These are phyloP conservation scores for Wickerhamiella spandovensis DNA, from an alignment of 805 yeast genomes.

Conservation along the genomic window DNA sequence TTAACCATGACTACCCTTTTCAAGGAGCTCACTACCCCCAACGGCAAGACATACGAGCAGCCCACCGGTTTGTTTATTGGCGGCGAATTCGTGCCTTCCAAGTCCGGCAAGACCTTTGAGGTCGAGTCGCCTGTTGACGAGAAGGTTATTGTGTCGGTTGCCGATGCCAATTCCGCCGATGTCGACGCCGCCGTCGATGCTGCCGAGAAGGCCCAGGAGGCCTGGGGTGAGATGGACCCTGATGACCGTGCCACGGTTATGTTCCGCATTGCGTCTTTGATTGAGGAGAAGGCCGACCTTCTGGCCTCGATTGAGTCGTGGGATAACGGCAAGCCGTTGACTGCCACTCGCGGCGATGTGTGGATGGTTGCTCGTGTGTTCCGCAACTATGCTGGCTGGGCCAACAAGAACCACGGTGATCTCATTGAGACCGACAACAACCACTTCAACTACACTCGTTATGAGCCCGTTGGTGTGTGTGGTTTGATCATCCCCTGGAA, in stretches of 20 bases:
- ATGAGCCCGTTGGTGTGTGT: slow-evolving; percentile 89
- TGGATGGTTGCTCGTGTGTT: slow-evolving; percentile 52
- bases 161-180: slow-evolving; percentile 68
- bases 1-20: background rate
- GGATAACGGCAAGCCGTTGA: slow-evolving; percentile 76
- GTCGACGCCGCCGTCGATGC: slow-evolving; percentile 77
- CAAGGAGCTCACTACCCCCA: slow-evolving; percentile 15
- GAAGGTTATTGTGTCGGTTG: slow-evolving; percentile 50
- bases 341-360: slow-evolving; percentile 63
- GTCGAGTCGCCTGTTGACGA: slow-evolving; percentile 64
- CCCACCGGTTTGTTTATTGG: slow-evolving; percentile 75
- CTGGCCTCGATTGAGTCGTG: slow-evolving; percentile 72
- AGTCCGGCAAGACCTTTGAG: slow-evolving; percentile 45
- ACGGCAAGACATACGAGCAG: slow-evolving; percentile 56
- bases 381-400: slow-evolving; percentile 82
- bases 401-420: slow-evolving; percentile 74
- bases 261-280: slow-evolving; percentile 58
- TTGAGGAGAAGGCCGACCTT: slow-evolving; percentile 58
- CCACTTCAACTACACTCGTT: slow-evolving; percentile 66
- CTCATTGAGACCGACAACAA: slow-evolving; percentile 59
- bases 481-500: slow-evolving; percentile 97
- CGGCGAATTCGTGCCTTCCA: slow-evolving; percentile 42
- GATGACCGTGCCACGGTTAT: slow-evolving; percentile 60
- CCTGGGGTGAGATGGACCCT: slow-evolving; percentile 54
- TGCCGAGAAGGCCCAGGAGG: slow-evolving; percentile 63